These are phyloP conservation scores for Pyrus communis DNA, from an alignment of 306 rosid species.

Conservation along the genomic window DNA sequence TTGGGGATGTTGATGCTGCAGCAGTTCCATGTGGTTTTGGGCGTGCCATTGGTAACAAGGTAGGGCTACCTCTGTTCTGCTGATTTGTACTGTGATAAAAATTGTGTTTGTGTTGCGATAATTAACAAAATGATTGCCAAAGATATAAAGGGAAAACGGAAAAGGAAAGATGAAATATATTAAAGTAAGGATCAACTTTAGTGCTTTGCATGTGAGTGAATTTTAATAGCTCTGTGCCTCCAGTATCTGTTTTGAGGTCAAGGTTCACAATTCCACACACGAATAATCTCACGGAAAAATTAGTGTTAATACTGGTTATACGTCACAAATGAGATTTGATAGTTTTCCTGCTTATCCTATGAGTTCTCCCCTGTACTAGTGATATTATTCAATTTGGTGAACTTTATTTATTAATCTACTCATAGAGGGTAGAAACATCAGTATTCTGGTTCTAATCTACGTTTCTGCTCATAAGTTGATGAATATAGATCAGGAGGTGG, in stretches of 20 bases:
- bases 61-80: constrained; percentile 21
- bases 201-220: not conserved
- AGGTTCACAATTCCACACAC: not conserved
- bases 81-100: not conserved
- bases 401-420: not conserved
- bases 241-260: not conserved
- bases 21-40: constrained; percentile 99
- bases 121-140: not conserved
- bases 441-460: not conserved
- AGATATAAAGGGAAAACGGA: not conserved
- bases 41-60: constrained; percentile 98
- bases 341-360: not conserved
- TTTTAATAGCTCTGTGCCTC: not conserved
- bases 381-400: not conserved
- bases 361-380: not conserved
- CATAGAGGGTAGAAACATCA: not conserved
- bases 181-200: not conserved
- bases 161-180: not conserved
- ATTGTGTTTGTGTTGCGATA: not conserved
- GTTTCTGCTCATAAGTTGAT: not conserved
- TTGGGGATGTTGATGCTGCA: constrained; percentile 94
- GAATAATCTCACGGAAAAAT: not conserved
- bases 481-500: not conserved
- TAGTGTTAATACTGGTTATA: not conserved
- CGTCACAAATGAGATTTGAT: not conserved